Evolutionary conservation across 441 rosid genomes (phyloP), one percentile per base, ranked within the genome.

Genomic region (Arabidopsis lyrata): DNA sequence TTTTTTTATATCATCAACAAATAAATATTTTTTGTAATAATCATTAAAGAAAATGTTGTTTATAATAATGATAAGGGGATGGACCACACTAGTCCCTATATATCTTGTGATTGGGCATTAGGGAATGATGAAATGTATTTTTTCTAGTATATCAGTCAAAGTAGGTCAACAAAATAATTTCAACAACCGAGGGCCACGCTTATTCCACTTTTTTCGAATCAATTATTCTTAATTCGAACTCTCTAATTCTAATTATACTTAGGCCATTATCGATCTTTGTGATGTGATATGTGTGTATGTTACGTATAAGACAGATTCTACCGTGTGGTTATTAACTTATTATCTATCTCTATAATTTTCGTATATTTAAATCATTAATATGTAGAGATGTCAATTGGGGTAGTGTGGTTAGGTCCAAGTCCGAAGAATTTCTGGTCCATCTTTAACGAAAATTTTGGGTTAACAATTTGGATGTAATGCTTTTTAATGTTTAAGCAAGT

Each of bases 131-230:
- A 68, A 22, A 54, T 72, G 44, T 61, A 27, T 49, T 63, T 64
- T 18, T 66, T 58, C 12, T 66, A 61, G 20, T 47, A 53, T 72
- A 66, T 61, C 74, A 78, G 81, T 78, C 77, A 78, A 78, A 78
- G 65, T 66, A 73, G 77, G 81, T 72, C 77, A 72, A 68, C 73
- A 66, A 55, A 67, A 67, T 27, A 54, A 39, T 66, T 77, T 60
- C 77, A 72, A 66, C 74, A 66, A 66, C 74, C 81, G 70, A 72
- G 69, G 77, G 42, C 70, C 81, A 77, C 77, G 70, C 77, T 77
- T 59, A 44, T 53, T 66, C 60, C 54, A 72, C 62, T 61, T 71
- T 71, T 70, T 66, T 42, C 4, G 2, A 49, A 24, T 65, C 13
- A 39, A 9, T 57, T 63, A n/a, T 76, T 63, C 11, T 77, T 70